phyloP scores from a whole-genome alignment of 2,329 filamentous ascomycete genomes.

The Bipolaris victoriae region DNA sequence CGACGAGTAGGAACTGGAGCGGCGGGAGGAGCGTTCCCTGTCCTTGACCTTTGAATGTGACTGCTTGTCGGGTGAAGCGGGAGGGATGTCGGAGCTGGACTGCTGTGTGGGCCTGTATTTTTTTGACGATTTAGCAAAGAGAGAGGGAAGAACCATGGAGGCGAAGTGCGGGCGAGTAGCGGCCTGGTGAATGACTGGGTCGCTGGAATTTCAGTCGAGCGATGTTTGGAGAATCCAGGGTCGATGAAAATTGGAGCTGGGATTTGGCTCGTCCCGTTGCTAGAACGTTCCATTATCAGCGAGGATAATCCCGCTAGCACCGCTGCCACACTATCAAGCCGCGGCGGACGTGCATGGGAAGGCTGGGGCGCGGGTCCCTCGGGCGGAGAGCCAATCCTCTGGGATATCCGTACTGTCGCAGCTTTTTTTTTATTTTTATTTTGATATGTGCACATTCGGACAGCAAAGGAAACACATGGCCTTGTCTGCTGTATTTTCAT shows the following conservation, averaged over 20 bases:
- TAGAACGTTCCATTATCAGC: constrained; percentile 42
- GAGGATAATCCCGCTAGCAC: constrained; percentile 25
- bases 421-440: constrained; percentile 1
- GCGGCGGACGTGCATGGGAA: constrained; percentile 30
- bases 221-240: constrained; percentile 37
- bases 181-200: constrained; percentile 29
- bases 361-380: constrained; percentile 27
- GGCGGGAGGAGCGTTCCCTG: constrained; percentile 36
- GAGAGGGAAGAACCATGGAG: constrained; percentile 48
- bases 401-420: not conserved
- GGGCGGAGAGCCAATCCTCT: not conserved
- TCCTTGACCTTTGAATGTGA: constrained; percentile 42
- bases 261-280: constrained; percentile 32
- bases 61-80: constrained; percentile 49
- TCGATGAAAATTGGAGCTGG: constrained; percentile 33
- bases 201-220: constrained; percentile 39
- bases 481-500: too few species aligned
- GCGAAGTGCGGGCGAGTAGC: constrained; percentile 28
- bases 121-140: constrained; percentile 48
- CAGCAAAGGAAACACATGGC: too few species aligned
- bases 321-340: constrained; percentile 26
- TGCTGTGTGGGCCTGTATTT: constrained; percentile 39
- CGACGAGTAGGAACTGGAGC: constrained; percentile 42
- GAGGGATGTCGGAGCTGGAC: constrained; percentile 40
- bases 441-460: not conserved